Percentiles rank a stretch among this genome's conserved stretches.
Evolutionary conservation across 2,329 filamentous ascomycete species (phyloP).

Genomic region (Scedosporium apiospermum): DNA sequence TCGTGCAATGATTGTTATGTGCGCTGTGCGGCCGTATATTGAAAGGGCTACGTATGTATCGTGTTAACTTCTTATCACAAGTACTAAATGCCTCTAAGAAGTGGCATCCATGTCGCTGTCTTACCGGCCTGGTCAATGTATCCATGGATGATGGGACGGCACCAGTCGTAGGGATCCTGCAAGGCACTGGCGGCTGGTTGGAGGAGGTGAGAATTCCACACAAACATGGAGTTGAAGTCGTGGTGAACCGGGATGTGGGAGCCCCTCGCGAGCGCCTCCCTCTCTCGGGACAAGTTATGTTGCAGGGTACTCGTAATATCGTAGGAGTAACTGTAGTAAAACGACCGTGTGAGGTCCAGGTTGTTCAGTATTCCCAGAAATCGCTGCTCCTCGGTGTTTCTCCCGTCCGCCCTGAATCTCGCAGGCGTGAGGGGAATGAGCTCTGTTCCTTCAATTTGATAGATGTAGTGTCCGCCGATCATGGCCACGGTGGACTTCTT

Average conservation of each 20-base stretch:
- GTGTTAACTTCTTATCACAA: background rate
- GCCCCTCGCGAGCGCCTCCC: slow-evolving; percentile 59
- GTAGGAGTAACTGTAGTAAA: slow-evolving; percentile 98
- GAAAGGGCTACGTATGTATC: slow-evolving; percentile 43
- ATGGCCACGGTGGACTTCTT: slow-evolving; percentile 94
- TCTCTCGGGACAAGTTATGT: slow-evolving; percentile 78
- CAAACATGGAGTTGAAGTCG: slow-evolving; percentile 89
- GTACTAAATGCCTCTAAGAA: background rate
- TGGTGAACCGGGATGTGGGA: slow-evolving; percentile 46
- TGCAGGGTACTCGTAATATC: slow-evolving; percentile 89
- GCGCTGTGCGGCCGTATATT: slow-evolving; percentile 80
- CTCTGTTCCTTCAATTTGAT: slow-evolving; percentile 90
- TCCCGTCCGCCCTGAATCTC: slow-evolving; percentile 64
- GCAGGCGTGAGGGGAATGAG: slow-evolving; percentile 76
- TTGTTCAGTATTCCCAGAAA: slow-evolving; percentile 86
- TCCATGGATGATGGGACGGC: slow-evolving; percentile 87
- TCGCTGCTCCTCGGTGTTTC: slow-evolving; percentile 78
- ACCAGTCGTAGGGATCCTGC: slow-evolving; percentile 88
- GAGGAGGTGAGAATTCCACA: slow-evolving; percentile 91
- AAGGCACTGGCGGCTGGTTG: slow-evolving; percentile 61
- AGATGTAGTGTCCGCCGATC: slow-evolving; percentile 91
- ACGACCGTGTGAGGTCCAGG: slow-evolving; percentile 79
- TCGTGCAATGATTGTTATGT: slow-evolving; percentile 88
- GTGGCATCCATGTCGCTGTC: slow-evolving; percentile 7
- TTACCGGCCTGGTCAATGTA: slow-evolving; percentile 80